These are phyloP conservation scores for Lentinula raphanica DNA, from an alignment of 768 basidiomycete genomes.

Conservation along the genomic window DNA sequence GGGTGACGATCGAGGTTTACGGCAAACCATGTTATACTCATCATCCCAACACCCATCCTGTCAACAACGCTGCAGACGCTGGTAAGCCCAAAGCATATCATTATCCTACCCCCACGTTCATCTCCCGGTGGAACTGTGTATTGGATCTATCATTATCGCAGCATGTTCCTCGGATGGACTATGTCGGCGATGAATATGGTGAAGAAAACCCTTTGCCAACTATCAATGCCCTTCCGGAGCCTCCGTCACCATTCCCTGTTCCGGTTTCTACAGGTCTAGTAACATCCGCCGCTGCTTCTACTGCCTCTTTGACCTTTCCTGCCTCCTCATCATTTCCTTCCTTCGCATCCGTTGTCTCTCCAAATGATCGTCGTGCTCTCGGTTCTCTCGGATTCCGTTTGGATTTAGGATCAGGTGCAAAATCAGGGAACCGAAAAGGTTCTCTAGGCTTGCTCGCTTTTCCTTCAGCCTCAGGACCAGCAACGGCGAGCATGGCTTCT, in stretches of 20 bases:
- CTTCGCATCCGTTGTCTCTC: constrained; percentile 10
- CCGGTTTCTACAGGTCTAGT: constrained; percentile 18
- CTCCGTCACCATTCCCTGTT: constrained; percentile 73
- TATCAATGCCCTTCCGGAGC: constrained; percentile 57
- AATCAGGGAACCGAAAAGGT: not conserved
- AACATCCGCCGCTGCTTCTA: not conserved
- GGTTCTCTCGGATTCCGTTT: not conserved
- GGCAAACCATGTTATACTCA: constrained; percentile 58
- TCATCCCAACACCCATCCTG: constrained; percentile 5
- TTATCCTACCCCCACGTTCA: constrained; percentile 72
- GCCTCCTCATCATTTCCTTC: constrained; percentile 6
- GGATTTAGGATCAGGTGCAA: not conserved
- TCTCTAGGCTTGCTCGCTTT: not conserved
- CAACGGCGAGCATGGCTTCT: not conserved
- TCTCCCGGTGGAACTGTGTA: constrained; percentile 86
- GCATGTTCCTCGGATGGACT: constrained; percentile 11
- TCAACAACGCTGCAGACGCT: not conserved
- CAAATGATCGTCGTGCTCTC: constrained; percentile 18
- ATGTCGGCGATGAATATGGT: constrained; percentile 10
- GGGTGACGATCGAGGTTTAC: constrained; percentile 74
- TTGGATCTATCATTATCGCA: constrained; percentile 57
- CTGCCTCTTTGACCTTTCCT: constrained; percentile 1
- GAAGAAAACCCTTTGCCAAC: constrained; percentile 9
- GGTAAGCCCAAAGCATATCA: constrained; percentile 9
- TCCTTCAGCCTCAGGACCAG: not conserved